Base-by-base conservation (phyloP, 352 stramenopile genomes). In the Phytophthora pistaciae region DNA sequence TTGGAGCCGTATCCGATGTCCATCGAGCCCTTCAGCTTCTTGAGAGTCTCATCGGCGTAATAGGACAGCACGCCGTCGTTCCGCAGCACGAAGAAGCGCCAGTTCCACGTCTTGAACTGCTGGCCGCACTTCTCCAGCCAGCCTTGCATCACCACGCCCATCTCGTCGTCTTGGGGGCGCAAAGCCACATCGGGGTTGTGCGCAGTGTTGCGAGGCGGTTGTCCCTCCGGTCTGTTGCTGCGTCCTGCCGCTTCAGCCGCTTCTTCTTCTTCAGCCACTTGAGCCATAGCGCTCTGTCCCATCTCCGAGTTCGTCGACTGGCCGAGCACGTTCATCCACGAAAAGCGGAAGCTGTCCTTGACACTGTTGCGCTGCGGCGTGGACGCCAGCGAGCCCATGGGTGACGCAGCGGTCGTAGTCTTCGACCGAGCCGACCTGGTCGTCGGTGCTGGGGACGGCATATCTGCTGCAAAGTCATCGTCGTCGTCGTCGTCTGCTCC, bases 41-140 rank as follows among this genome's bases (percentile, higher is more conserved):
- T 85, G 42, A 90, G 78, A 40, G 85, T 80, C 61, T 94, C 85
- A 64, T 94, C 85, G 1, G 74, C 79, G 64, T 94, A 96, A 62
- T 96, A 96, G 8, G 84, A 89, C 59, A 96, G 77, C 52, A 93
- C 82, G 33, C 90, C 87, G 70, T 96, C 88, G 53, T 90, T 77
- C 18, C 87, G 84, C 49, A 96, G 75, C 55, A 96, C 90, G 60
- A 96, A 96, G 77, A 94, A 96, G 46, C 88, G 87, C 88, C 83
- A 94, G 67, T 96, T 95, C 90, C 90, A 96, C 55, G 90, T 95
- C 83, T 96, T 96, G 72, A 96, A 94, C 61, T 92, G 87, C 72
- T 95, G 87, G 1, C 90, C 88, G 62, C 90, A 96, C 67, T 96
- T 96, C 56, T 96, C 85, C 40, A 96, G 85, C 90, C 90, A 96